Evolutionary conservation across 2,329 filamentous ascomycete genomes (phyloP).

Genomic region (Venturia oleaginea): DNA sequence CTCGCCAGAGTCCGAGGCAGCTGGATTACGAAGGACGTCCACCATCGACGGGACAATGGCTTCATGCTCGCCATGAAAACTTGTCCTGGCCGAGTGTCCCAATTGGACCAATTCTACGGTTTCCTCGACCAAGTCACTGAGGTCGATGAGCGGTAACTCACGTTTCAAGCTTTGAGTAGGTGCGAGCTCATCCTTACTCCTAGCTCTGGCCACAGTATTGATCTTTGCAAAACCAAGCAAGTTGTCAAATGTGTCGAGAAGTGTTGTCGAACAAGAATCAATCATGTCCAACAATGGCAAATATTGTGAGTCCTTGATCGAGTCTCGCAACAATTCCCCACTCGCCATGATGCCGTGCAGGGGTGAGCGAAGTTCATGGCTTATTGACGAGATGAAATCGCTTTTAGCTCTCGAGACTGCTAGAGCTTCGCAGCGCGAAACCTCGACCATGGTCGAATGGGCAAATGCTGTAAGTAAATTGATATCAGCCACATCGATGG

Average conservation of each 20-base stretch:
- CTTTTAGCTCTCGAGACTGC: slow-evolving; percentile 33
- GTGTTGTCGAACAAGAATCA: slow-evolving; percentile 31
- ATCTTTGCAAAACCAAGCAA: slow-evolving; percentile 22
- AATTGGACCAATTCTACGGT: slow-evolving; percentile 3
- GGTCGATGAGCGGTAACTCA: not conserved
- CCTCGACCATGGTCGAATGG: slow-evolving; percentile 48
- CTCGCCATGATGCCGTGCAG: slow-evolving; percentile 22
- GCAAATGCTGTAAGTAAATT: slow-evolving; percentile 44
- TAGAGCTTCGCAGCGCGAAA: slow-evolving; percentile 44
- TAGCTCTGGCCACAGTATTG: slow-evolving; percentile 8
- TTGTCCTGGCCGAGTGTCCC: not conserved
- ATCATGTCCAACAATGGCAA: slow-evolving; percentile 26
- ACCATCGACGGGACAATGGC: not conserved
- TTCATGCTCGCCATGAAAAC: not conserved
- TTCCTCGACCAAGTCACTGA: slow-evolving; percentile 8
- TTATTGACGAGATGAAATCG: slow-evolving; percentile 35
- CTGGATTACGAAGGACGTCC: not conserved
- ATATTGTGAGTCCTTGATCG: not conserved
- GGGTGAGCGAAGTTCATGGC: slow-evolving; percentile 27
- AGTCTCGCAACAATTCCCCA: slow-evolving; percentile 16
- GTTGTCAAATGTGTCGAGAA: slow-evolving; percentile 33
- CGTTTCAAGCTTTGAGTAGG: not conserved
- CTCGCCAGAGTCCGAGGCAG: not conserved
- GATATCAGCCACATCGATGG: slow-evolving; percentile 41
- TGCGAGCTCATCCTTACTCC: not conserved